Evolutionary conservation across 352 stramenopile species (phyloP).

Genomic region (Globisporangium echinulatum): DNA sequence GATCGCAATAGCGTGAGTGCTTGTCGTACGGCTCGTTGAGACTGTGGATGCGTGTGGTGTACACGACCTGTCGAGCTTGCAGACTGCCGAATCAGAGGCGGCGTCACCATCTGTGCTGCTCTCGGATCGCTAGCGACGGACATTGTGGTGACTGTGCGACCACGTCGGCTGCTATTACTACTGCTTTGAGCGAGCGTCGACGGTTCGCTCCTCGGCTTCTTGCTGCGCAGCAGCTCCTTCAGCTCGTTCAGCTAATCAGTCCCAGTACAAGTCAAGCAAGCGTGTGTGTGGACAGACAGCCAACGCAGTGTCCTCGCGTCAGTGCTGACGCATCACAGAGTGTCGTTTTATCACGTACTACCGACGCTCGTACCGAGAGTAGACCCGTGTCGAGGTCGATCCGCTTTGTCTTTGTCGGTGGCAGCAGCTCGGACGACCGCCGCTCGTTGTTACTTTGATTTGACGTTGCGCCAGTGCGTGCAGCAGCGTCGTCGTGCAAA

Average conservation of each 20-base stretch:
- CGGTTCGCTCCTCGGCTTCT: constrained; percentile 14
- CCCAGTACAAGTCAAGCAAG: background rate
- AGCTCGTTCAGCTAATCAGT: constrained; percentile 36
- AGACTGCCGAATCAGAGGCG: background rate
- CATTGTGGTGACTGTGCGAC: background rate
- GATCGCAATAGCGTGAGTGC: too few species aligned
- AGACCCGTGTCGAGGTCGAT: constrained; percentile 27
- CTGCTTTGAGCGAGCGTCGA: background rate
- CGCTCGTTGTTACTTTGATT: constrained; percentile 6
- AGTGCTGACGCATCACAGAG: background rate
- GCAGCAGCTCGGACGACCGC: background rate
- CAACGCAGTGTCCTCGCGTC: background rate
- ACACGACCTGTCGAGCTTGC: constrained; percentile 2
- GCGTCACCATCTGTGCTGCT: background rate
- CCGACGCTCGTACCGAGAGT: constrained; percentile 25
- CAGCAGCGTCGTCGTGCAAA: background rate
- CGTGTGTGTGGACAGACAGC: background rate
- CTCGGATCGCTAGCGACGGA: background rate
- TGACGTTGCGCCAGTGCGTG: background rate
- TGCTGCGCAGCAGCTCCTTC: constrained; percentile 30
- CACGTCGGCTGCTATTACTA: constrained; percentile 1
- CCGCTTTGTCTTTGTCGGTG: constrained; percentile 2
- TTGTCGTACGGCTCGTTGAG: background rate
- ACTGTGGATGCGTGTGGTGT: background rate
- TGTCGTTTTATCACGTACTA: background rate